Percentiles rank a stretch among this genome's conserved stretches.
Conservation (phyloP, 768 basidiomycete genomes). For the Amanita pallidorosea region DNA sequence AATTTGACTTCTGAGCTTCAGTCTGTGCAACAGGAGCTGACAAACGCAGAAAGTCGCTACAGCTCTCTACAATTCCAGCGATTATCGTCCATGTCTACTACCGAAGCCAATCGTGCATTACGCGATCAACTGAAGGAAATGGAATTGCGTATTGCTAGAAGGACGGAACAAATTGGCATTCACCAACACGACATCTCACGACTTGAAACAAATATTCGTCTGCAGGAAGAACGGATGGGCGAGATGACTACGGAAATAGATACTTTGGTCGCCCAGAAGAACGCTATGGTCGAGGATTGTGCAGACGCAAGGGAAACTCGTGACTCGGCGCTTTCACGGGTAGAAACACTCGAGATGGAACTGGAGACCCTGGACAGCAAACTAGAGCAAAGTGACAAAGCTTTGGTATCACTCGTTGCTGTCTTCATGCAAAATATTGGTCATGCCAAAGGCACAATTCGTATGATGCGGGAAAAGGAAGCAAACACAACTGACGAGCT, state of each 20-base stretch:
- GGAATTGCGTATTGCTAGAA: conserved; percentile 49
- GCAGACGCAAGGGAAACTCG: conserved; percentile 65
- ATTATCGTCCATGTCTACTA: conserved; percentile 49
- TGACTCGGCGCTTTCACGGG: conserved; percentile 44
- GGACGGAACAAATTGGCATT: conserved; percentile 66
- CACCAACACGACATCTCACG: conserved; percentile 74
- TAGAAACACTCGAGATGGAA: conserved; percentile 56
- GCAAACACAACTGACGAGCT: background rate
- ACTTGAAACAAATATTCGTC: conserved; percentile 60
- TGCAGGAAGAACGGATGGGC: conserved; percentile 63
- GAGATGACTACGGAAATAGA: conserved; percentile 69
- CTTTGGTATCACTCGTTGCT: conserved; percentile 26
- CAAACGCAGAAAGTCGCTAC: conserved; percentile 49
- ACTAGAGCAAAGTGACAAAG: conserved; percentile 19
- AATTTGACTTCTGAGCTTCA: conserved; percentile 54
- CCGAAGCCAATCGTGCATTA: conserved; percentile 42
- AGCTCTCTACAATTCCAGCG: conserved; percentile 55
- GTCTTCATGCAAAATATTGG: conserved; percentile 25
- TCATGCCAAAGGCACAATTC: conserved; percentile 12
- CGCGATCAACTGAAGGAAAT: conserved; percentile 60
- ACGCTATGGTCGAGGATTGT: conserved; percentile 80
- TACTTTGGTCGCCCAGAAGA: conserved; percentile 52
- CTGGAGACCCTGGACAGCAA: conserved; percentile 30
- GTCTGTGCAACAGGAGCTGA: conserved; percentile 39
- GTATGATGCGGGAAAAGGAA: background rate